These are phyloP conservation scores for Sporisorium sorghi DNA, from an alignment of 1,284 basidiomycete species.

Conservation along the genomic window DNA sequence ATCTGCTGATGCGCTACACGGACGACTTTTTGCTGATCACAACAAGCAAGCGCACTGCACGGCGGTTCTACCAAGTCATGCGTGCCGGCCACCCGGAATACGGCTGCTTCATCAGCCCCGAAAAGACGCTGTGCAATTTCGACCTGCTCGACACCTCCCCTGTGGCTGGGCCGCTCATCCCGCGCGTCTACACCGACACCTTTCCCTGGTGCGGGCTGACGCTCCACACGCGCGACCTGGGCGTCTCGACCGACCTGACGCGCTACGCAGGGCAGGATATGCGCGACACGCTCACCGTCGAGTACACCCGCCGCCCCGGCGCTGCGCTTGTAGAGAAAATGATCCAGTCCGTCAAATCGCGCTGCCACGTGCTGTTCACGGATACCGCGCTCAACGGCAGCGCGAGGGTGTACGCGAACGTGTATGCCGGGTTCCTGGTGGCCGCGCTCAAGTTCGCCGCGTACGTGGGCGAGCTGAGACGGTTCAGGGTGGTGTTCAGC, in stretches of 20 bases:
- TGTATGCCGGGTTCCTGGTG: slow-evolving; percentile 87
- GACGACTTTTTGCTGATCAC: slow-evolving; percentile 95
- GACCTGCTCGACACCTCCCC: slow-evolving; percentile 77
- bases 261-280: slow-evolving; percentile 58
- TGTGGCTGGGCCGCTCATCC: slow-evolving; percentile 35
- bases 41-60: slow-evolving; percentile 76
- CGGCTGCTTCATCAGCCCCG: slow-evolving; percentile 86
- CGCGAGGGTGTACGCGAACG: slow-evolving; percentile 78
- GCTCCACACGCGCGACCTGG: slow-evolving; percentile 51
- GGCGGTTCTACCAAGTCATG: slow-evolving; percentile 82
- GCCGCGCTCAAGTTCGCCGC: slow-evolving; percentile 88
- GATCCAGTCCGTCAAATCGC: slow-evolving; percentile 54
- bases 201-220: slow-evolving; percentile 68
- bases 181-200: slow-evolving; percentile 52
- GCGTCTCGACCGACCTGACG: slow-evolving; percentile 56
- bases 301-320: slow-evolving; percentile 59
- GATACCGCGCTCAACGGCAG: slow-evolving; percentile 80
- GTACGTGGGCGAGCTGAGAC: slow-evolving; percentile 77
- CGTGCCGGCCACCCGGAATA: slow-evolving; percentile 80
- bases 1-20: slow-evolving; percentile 77
- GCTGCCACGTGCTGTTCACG: slow-evolving; percentile 78
- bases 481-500: slow-evolving; percentile 55
- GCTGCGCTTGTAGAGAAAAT: slow-evolving; percentile 61
- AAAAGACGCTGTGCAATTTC: slow-evolving; percentile 88
- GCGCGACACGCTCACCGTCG: slow-evolving; percentile 68